Conservation (phyloP, 352 stramenopile species). For the Discostella stelligera region DNA sequence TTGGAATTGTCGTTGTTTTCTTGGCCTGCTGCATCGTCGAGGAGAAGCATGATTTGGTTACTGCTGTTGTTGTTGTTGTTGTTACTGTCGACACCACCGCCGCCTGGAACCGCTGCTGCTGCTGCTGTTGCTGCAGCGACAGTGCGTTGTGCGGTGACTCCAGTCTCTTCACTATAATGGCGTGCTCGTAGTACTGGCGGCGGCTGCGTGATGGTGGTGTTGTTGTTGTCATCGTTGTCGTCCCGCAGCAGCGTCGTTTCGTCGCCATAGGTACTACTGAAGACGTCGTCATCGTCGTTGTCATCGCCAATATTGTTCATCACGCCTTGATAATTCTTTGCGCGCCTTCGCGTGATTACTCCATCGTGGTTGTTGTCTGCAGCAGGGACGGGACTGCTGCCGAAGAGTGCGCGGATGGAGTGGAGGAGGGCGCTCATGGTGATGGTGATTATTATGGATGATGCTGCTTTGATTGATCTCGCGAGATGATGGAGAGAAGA, state of each 20-base stretch:
- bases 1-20: not conserved
- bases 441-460: too few species aligned
- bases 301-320: not conserved
- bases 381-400: constrained; percentile 8
- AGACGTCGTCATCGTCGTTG: constrained; percentile 10
- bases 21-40: not conserved
- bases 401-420: constrained; percentile 27
- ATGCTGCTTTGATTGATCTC: too few species aligned
- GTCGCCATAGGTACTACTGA: constrained; percentile 9
- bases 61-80: not conserved
- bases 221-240: constrained; percentile 4
- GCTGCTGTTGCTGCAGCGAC: not conserved
- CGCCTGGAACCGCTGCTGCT: not conserved
- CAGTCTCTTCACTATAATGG: not conserved
- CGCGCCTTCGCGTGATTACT: not conserved
- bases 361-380: not conserved
- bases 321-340: not conserved
- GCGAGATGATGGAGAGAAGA: too few species aligned
- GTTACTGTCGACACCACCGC: not conserved
- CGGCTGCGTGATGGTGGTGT: not conserved
- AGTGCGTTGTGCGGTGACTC: not conserved
- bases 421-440: constrained; percentile 27
- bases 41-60: not conserved
- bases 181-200: not conserved
- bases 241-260: not conserved